Evolutionary conservation across 306 rosid genomes (phyloP), one percentile per base, ranked within the genome.

Genomic region (Benincasa hispida): DNA sequence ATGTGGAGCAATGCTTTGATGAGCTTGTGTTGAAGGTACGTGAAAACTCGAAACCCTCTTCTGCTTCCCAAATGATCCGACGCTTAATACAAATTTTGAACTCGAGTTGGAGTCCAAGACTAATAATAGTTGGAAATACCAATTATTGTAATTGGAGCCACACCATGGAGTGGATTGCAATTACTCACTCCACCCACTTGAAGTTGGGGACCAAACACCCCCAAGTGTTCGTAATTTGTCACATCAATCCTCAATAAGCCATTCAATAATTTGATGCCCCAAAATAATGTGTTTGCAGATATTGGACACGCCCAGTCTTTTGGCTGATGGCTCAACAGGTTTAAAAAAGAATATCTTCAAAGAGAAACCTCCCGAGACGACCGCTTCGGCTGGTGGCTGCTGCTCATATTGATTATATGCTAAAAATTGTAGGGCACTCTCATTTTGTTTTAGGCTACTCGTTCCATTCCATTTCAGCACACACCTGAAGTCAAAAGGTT

Each of bases 1-100:
- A 95, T 10, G 98, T 95, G 50, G 89, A 92, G 72, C 97, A 90
- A 70, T 95, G 99, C 91, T 95, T 95, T 79, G 99, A 95, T 74
- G 99, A 95, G 83, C 99, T 89, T 80, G 97, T 95, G 79, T 81
- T 95, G 79, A 95, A 92, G 97, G 98, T 95, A 83, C 65, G 78
- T 17, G 25, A 48, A 63, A 53, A 53, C 34, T 24, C 22, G 37
- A 21, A 30, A 55, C 37, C 8, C 34, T 55, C 11, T 50, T 7
- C 50, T 50, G 9, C 42, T 50, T 12, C 19, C 25, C 70, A 68
- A 5, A 21, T 30, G 15, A 28, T 3, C 9, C 11, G 22, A 22
- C 21, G 21, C 51, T 68, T 12, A 13, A 42, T 69, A 45, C 35
- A 42, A 19, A 63, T 35, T 63, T 10, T 69, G 56, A 7, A 24